Evolutionary conservation across 2,329 filamentous ascomycete species (phyloP), one percentile per base, ranked within the genome.

Genomic region (Hypoxylon sp.): DNA sequence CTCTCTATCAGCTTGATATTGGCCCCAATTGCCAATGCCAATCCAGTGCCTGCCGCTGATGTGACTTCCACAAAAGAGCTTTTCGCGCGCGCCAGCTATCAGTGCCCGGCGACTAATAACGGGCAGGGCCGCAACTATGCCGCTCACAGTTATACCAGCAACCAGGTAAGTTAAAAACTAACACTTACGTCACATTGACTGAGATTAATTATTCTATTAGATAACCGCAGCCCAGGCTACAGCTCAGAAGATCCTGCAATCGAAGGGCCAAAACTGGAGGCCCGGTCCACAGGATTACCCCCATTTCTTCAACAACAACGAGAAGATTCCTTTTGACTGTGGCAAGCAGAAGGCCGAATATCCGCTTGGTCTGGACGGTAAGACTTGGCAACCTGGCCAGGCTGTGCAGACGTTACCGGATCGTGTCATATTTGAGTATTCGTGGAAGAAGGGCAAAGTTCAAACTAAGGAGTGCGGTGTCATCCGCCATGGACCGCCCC

Each of bases 231-330:
- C 44, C 20, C 23, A 30, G 17, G 26, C 27, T 9, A 17, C 23
- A 5, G 43, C 43, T 2, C 32, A 47, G 34, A 32, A 32, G 25
- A 47, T 47, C 35, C 34, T 31, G 12, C 25, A 47, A 16, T 12
- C 25, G n/a, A 38, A 47, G 9, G 44, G 44, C 17, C 5, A 23
- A 26, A 32, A 17, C 16, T 47, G 44, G 44, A 30, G 27, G 19
- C 44, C 44, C 19, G 34, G 25, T n/a, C 7, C 34, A 6, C 25
- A 47, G 12, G 44, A 47, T 27, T 47, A 40, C 19, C 44, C 44
- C 26, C 44, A 47, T 27, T 47, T 38, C 44, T 47, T 47, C 19
- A 40, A 37, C 34, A 47, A 47, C 44, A 40, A 37, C 32, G 43
- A 47, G 34, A 23, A 47, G 13, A 23, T 40, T 35, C 44, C 34